Base-by-base conservation (phyloP, 345 rosid genomes). In the Populus alba region DNA sequence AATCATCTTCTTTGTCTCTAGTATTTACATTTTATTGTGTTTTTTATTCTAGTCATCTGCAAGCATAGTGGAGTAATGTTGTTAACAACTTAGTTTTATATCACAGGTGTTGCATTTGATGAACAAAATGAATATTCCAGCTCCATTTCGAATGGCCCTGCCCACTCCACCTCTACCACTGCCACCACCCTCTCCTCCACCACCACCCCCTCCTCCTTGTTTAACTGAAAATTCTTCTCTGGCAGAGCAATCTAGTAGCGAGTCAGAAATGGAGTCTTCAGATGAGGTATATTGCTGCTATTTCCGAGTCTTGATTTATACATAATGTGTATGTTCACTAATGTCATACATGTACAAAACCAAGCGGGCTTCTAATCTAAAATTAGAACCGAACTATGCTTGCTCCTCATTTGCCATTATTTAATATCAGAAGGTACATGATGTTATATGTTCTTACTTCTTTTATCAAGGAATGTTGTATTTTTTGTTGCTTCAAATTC, bases 41-140 rank as follows among this genome's bases (percentile, higher is more conserved):
- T 18, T 70, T 79, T 38, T 66, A 66, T 16, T 59, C 66, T 57
- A 63, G 29, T 41, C 53, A 57, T 75, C 45, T 47, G 3, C 68
- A 68, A 70, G 20, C 41, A 16, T 66, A 16, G 38, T 78, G 45
- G 73, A 49, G 22, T 70, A 27, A 9, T 59, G 20, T 39, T 27
- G 53, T 33, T 71, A 43, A 72, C 66, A 8, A 67, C 47, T 53
- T 78, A 57, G 53, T 16, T 17, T 72, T 74, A 49, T 67, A 11
- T 76, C 69, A 51, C 77, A 96, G 98, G 95, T 94, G 81, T 83
- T 96, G 88, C 99, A 94, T 86, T 86, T 96, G 82, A 96, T 96
- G 99, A 96, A 96, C 86, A 96, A 96, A 91, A 94, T 96, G 99
- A 94, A 92, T 83, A 90, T 96, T 83, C 99, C 98, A 81, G 95